Evolutionary conservation across 768 basidiomycete genomes (phyloP), one percentile per base, ranked within the genome.

Genomic region (Clitopilus hobsonii): DNA sequence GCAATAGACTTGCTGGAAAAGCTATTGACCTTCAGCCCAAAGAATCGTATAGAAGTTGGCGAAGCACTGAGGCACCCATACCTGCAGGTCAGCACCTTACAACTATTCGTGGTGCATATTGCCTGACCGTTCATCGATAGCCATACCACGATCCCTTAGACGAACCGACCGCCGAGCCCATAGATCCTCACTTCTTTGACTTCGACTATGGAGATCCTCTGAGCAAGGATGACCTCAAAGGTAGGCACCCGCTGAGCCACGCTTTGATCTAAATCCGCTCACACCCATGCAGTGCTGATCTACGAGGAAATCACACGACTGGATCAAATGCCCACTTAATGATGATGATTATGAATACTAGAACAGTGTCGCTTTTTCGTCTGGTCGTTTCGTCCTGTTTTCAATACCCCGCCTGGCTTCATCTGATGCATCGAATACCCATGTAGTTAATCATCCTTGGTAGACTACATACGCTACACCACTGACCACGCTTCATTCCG

Each of bases 1-100:
- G 88, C 88, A 4, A 77, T 90, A 52, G 90, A 91, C 66, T 77
- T 93, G 52, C 76, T 93, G 75, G 87, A 87, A 58, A 85, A 84
- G 62, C 90, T 86, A 57, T 74, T 94, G 32, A 91, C 89, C 0
- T 94, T 94, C 67, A 89, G 83, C 56, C 96, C 96, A 7, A 89
- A 85, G 65, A 83, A 89, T 65, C 80, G 96, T 14, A 89, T 98
- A 56, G 90, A 91, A 58, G 94, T 91, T 11, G 85, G 87, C 38
- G 87, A 94, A 56, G 92, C 92, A 0, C 75, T 98, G 52, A 81
- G 82, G 57, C 96, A 98, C 71, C 92, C 94, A 0, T 97, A 97
- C 68, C 77, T 96, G 23, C 83, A 84, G 75, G 91, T 89, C 54
- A 28, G 77, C 67, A 53, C 16, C 49, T 49, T 27, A 16, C 51